Base-by-base conservation (phyloP, 106 monocot genomes). In the Allium fistulosum region DNA sequence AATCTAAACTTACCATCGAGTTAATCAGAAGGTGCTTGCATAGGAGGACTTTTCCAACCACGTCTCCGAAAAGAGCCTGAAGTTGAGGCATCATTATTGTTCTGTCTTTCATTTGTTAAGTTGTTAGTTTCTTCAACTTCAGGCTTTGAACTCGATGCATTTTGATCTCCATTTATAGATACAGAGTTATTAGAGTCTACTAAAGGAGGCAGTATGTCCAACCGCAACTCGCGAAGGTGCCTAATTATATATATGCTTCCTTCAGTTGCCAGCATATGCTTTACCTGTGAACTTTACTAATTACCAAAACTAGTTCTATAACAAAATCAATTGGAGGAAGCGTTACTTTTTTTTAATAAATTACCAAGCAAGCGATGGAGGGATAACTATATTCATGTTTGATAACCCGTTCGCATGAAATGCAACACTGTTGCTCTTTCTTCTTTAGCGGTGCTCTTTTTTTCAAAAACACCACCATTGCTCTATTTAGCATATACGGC, bases 401-500 rank as follows among this genome's bases (percentile, higher is more conserved):
- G 17, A 67, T 49, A 67, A 52, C 5, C 7, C 66, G 26, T 11
- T 49, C 13, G 52, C 66, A 67, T 7, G 50, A 67, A 52, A 52
- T 26, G 12, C 66, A 67, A 51, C 10, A n/a, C 51, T 10, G 22
- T 51, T 53, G 50, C 52, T 67, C 66, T 51, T 67, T 67, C 66
- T 67, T 51, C 22, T 67, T 51, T 18, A 14, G 50, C 13, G 66
- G 18, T 13, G 17, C 13, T 65, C 48, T 65, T 46, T 46, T 52
- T 67, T 67, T 67, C 51, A 67, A 22, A 13, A 67, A 67, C 11
- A 51, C 66, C 52, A 67, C 66, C 12, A n/a, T 22, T 67, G 66
- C 66, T 67, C 66, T 67, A 53, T 67, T 67, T 13, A 67, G 52
- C 18, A 26, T 51, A 16, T 67, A 67, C 10, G 49, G 28, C 66